These are phyloP conservation scores for Monosporozyma unispora DNA, from an alignment of 805 yeast genomes.

Conservation along the genomic window DNA sequence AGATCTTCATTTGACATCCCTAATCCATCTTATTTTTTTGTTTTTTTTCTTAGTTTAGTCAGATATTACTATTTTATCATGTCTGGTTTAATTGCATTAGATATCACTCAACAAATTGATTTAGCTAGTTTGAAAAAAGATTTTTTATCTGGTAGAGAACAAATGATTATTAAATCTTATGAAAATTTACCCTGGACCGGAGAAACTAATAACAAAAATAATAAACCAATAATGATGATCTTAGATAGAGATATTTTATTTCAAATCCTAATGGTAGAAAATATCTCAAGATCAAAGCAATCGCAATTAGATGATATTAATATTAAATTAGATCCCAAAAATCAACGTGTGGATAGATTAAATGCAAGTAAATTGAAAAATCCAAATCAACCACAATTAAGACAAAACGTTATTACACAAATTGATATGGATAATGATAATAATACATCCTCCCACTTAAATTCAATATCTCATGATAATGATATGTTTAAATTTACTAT, in stretches of 20 bases:
- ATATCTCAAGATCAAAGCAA: conserved; percentile 42
- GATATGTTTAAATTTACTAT: conserved; percentile 43
- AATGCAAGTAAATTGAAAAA: conserved; percentile 12
- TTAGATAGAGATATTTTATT: conserved; percentile 33
- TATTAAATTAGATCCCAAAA: conserved; percentile 45
- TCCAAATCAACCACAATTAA: background rate
- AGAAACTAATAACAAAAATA: background rate
- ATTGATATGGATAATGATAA: conserved; percentile 38
- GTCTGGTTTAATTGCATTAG: background rate
- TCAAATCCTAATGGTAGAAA: conserved; percentile 48
- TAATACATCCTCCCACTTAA: background rate
- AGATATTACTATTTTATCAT: background rate
- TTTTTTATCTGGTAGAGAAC: conserved; percentile 10
- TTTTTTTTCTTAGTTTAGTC: too few species aligned
- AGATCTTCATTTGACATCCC: too few species aligned
- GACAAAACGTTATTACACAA: conserved; percentile 36
- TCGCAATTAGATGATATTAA: conserved; percentile 49
- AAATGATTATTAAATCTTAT: conserved; percentile 11
- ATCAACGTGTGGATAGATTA: conserved; percentile 52
- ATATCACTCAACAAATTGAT: conserved; percentile 12
- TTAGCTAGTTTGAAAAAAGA: conserved; percentile 5
- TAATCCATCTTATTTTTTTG: too few species aligned
- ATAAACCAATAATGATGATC: conserved; percentile 15
- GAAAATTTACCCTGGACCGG: conserved; percentile 15
- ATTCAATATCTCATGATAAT: background rate